Conservation (phyloP, 169 alveolate species). For the Blepharisma undulans region DNA sequence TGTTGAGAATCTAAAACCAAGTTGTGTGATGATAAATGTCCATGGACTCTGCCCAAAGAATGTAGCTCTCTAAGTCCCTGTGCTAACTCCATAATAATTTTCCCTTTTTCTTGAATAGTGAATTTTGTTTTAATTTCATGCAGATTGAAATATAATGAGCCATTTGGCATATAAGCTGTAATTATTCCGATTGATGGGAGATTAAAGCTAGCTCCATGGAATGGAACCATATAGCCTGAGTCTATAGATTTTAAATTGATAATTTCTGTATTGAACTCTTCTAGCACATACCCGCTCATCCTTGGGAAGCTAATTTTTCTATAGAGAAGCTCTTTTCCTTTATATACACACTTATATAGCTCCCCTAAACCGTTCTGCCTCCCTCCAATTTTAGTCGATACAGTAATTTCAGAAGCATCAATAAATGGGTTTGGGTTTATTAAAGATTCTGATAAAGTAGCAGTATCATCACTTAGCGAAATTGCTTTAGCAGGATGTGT, state of each 20-base stretch:
- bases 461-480: neutral
- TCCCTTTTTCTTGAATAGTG: neutral
- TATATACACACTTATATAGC: neutral
- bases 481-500: neutral
- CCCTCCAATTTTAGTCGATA: too few relatives aligned
- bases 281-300: constrained; percentile 31
- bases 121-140: constrained; percentile 16
- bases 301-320: constrained; percentile 19
- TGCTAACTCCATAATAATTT: neutral
- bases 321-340: neutral
- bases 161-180: neutral
- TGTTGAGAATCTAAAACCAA: neutral
- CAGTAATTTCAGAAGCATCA: neutral
- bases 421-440: neutral
- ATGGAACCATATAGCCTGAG: neutral
- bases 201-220: neutral
- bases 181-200: constrained; percentile 2
- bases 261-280: constrained; percentile 26
- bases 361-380: constrained; percentile 25
- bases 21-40: constrained; percentile 28
- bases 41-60: neutral
- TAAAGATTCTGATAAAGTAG: neutral
- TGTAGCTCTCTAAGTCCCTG: neutral
- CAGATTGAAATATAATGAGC: neutral
- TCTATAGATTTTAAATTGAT: neutral